Evolutionary conservation across 352 stramenopile genomes (phyloP), one percentile per base, ranked within the genome.

Genomic region (Pythium scleroteichum): DNA sequence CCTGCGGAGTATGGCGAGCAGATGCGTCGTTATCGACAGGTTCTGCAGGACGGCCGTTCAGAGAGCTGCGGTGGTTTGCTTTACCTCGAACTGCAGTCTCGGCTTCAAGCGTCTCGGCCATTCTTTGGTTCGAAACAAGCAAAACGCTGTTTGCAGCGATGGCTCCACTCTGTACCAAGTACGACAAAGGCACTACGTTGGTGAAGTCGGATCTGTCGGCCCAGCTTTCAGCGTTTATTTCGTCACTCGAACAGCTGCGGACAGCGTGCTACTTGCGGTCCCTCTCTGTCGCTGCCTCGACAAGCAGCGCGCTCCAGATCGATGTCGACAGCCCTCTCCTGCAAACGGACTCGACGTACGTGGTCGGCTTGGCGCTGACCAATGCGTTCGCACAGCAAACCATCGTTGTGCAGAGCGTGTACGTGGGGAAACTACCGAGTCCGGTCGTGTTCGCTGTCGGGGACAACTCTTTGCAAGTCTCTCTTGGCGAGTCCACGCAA

Each of bases 21-120:
- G 83, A 93, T 24, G 79, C 74, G 2, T 77, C 74, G 0, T 65
- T 88, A 3, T 91, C 83, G 0, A 78, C 67, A 29, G 83, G 83
- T 14, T 66, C 66, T 24, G 78, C 74, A 0, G 80, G 82, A 6
- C 79, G 83, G 2, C 58, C 72, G 6, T 93, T 79, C 29, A 49
- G 51, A 17, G 55, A 69, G 5, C 40, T 73, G 4, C 41, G 53
- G 20, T 92, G 80, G 82, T 76, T 83, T 12, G 63, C 59, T 0
- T 46, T 89, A 3, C 76, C 81, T 0, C 46, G 53, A 9, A 29
- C 50, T 17, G 58, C 59, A 4, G 9, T 72, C 13, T 9, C 44
- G 6, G 39, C 23, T 2, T 17, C 19, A 3, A 29, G 32, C 0
- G 35, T 51, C 1, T 53, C 44, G 16, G 29, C 58, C 8, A 9